These are phyloP conservation scores for Coemansia sp. DNA, from an alignment of 192 early-diverging fungal genomes.

Conservation along the genomic window DNA sequence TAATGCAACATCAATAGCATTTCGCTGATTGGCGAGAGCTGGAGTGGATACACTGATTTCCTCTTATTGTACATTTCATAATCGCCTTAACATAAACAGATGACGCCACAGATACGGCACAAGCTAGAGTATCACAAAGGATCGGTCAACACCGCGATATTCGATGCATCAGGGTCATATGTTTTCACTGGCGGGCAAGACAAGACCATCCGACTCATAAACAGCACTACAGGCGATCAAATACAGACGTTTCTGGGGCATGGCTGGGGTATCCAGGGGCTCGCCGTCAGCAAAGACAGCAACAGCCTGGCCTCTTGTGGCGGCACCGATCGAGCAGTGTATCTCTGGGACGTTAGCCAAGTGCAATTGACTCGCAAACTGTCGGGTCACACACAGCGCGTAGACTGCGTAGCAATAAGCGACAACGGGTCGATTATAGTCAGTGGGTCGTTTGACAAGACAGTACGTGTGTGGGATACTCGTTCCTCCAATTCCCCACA, in stretches of 20 bases:
- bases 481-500: slow-evolving; percentile 36
- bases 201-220: slow-evolving; percentile 70
- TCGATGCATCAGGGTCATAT: slow-evolving; percentile 79
- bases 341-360: slow-evolving; percentile 85
- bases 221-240: slow-evolving; percentile 64
- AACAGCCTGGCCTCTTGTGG: slow-evolving; percentile 77
- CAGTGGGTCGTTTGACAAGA: slow-evolving; percentile 74
- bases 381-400: slow-evolving; percentile 78
- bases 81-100: background rate
- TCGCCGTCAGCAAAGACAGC: slow-evolving; percentile 58
- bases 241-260: slow-evolving; percentile 86
- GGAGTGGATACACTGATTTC: background rate
- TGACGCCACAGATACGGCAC: slow-evolving; percentile 31
- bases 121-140: slow-evolving; percentile 67
- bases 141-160: slow-evolving; percentile 68
- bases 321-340: slow-evolving; percentile 72
- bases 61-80: background rate
- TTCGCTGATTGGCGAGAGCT: background rate
- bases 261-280: slow-evolving; percentile 75
- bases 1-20: background rate
- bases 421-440: slow-evolving; percentile 73
- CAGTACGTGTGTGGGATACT: slow-evolving; percentile 56
- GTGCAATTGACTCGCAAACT: slow-evolving; percentile 75
- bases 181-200: slow-evolving; percentile 81
- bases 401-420: slow-evolving; percentile 87